Evolutionary conservation across 192 early-diverging fungal genomes (phyloP).

Genomic region (Coemansia sp.): DNA sequence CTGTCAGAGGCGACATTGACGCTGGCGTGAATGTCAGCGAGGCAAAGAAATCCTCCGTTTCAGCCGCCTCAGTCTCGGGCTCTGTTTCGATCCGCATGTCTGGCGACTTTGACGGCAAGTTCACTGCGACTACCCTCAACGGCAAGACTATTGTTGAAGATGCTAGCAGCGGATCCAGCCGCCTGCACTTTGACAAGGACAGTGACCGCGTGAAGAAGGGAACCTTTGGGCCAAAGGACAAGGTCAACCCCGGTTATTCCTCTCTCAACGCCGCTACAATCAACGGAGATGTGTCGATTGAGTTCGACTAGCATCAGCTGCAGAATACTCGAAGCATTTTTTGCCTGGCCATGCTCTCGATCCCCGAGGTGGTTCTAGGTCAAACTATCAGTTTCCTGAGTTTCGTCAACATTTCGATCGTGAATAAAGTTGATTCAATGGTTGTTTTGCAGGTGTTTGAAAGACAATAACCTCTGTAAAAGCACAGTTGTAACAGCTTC

Average conservation of each 20-base stretch:
- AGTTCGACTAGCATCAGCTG: conserved; percentile 51
- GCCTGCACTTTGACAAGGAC: conserved; percentile 55
- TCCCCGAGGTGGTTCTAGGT: no score
- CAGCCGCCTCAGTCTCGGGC: conserved; percentile 40
- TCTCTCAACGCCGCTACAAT: conserved; percentile 30
- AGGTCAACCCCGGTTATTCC: conserved; percentile 26
- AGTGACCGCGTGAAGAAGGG: conserved; percentile 34
- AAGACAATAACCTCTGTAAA: no score
- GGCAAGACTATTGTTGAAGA: conserved; percentile 45
- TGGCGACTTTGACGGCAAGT: conserved; percentile 47
- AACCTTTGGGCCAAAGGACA: conserved; percentile 40
- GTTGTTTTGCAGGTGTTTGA: no score
- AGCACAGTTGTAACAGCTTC: no score
- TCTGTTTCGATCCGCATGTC: conserved; percentile 33
- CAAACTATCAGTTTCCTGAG: no score
- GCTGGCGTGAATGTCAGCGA: conserved; percentile 41
- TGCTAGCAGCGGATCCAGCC: conserved; percentile 46
- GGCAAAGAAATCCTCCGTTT: conserved; percentile 34
- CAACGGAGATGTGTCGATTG: conserved; percentile 37
- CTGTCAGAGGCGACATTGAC: conserved; percentile 41
- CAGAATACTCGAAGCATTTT: no score
- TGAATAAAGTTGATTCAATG: no score
- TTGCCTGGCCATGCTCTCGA: no score
- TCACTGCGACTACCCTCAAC: conserved; percentile 33
- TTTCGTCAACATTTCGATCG: no score